Conservation (phyloP, 2,329 filamentous ascomycete genomes). For the Fusarium nodosum region DNA sequence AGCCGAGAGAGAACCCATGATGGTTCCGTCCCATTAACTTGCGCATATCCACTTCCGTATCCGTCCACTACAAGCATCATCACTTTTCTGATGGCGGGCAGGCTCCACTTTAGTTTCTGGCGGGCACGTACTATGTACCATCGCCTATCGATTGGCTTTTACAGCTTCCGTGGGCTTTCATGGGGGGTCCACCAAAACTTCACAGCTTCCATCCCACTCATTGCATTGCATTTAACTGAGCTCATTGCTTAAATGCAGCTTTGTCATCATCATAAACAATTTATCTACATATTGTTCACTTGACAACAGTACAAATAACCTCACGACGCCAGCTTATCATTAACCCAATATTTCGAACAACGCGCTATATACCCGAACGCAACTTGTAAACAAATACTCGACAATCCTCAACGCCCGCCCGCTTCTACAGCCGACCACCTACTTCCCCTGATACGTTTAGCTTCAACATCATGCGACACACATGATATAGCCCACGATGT, state of each 20-base stretch:
- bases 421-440: constrained; percentile 2
- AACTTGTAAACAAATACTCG: background rate
- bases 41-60: constrained; percentile 17
- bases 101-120: constrained; percentile 29
- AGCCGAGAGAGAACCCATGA: constrained; percentile 16
- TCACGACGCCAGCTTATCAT: background rate
- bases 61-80: constrained; percentile 43
- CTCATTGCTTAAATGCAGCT: constrained; percentile 28
- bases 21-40: constrained; percentile 28
- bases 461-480: constrained; percentile 53
- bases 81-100: constrained; percentile 37
- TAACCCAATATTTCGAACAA: background rate
- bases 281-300: constrained; percentile 19
- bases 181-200: constrained; percentile 31
- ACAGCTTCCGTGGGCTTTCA: background rate
- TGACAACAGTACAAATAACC: background rate
- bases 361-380: background rate
- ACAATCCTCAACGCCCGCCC: constrained; percentile 5
- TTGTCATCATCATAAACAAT: constrained; percentile 46
- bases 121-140: constrained; percentile 39
- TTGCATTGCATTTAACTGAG: constrained; percentile 10
- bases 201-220: constrained; percentile 17
- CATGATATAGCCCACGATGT: constrained; percentile 58
- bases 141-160: constrained; percentile 7
- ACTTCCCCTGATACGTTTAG: constrained; percentile 23